phyloP scores from a whole-genome alignment of 2,329 filamentous ascomycete genomes.

The Exophiala bonariae region DNA sequence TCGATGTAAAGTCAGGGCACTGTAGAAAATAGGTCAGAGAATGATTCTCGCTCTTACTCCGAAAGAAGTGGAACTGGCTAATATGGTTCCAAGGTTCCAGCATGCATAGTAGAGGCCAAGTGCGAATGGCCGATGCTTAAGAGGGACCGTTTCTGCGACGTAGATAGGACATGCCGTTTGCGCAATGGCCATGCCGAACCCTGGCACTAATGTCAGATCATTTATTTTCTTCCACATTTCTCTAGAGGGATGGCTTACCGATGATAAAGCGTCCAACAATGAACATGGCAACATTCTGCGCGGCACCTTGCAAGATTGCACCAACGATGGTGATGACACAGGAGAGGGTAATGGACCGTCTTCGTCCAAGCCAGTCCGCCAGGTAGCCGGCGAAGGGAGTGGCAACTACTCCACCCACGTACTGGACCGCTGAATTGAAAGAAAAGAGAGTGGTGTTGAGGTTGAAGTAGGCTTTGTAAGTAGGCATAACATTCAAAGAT shows the following conservation, averaged over 20 bases:
- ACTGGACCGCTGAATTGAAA: conserved; percentile 32
- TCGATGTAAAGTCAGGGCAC: too few species aligned
- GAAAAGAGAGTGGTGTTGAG: conserved; percentile 35
- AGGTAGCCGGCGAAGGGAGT: conserved; percentile 26
- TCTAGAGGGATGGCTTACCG: too few species aligned
- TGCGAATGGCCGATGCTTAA: conserved; percentile 12
- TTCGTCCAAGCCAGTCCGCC: conserved; percentile 30
- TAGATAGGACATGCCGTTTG: conserved; percentile 46
- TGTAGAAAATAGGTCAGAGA: too few species aligned
- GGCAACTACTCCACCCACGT: conserved; percentile 28
- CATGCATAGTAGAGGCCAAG: conserved; percentile 21
- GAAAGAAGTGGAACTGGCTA: conserved; percentile 20
- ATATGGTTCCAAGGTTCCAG: conserved; percentile 18
- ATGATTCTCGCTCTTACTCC: conserved; percentile 12
- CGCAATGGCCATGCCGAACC: conserved; percentile 59
- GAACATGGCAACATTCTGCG: conserved; percentile 58
- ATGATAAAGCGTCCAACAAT: conserved; percentile 60
- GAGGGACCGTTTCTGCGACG: conserved; percentile 17
- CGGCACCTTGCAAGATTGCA: conserved; percentile 59
- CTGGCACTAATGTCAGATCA: too few species aligned
- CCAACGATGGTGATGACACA: conserved; percentile 61
- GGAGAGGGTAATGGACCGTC: conserved; percentile 23
- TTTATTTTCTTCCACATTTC: too few species aligned
- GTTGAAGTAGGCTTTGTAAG: conserved; percentile 35
- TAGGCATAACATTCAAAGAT: conserved; percentile 36